phyloP scores from a whole-genome alignment of 106 monocot genomes.

The Apostasia ramifera region DNA sequence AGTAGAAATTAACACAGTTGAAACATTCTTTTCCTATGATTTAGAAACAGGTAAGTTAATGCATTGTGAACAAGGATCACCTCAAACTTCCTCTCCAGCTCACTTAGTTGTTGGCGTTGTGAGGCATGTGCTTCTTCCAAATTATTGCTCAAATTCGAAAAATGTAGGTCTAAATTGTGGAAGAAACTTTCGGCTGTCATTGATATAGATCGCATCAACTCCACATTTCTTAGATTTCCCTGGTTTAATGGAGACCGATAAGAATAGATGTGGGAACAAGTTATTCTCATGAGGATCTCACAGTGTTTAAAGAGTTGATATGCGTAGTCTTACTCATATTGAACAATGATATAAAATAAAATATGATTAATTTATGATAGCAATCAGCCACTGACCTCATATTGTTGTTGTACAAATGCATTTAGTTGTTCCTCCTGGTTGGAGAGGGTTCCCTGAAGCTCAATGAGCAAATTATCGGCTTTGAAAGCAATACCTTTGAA shows the following conservation, averaged over 20 bases:
- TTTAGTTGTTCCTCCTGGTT: slow-evolving; percentile 55
- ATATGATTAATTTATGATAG: background rate
- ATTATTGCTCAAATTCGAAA: slow-evolving; percentile 48
- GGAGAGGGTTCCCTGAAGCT: slow-evolving; percentile 41
- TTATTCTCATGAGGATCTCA: no score
- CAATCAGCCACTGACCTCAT: slow-evolving; percentile 6
- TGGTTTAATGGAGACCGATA: slow-evolving; percentile 5
- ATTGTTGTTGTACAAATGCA: slow-evolving; percentile 36
- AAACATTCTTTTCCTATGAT: background rate
- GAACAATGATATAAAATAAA: no score
- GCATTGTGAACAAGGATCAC: slow-evolving; percentile 12
- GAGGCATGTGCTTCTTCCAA: slow-evolving; percentile 55
- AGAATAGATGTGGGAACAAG: no score
- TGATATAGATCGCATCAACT: slow-evolving; percentile 67
- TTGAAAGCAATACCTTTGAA: slow-evolving; percentile 44
- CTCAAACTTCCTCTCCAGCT: slow-evolving; percentile 91
- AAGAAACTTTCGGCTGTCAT: slow-evolving; percentile 59
- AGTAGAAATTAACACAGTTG: background rate
- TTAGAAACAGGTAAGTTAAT: background rate
- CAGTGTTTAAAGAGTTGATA: no score
- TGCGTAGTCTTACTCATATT: background rate
- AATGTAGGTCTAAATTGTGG: slow-evolving; percentile 50
- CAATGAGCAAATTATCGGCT: slow-evolving; percentile 54
- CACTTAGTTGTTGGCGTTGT: slow-evolving; percentile 53
- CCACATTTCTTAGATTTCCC: slow-evolving; percentile 59